Base-by-base conservation (phyloP, 768 basidiomycete species). In the Russula brevipes region DNA sequence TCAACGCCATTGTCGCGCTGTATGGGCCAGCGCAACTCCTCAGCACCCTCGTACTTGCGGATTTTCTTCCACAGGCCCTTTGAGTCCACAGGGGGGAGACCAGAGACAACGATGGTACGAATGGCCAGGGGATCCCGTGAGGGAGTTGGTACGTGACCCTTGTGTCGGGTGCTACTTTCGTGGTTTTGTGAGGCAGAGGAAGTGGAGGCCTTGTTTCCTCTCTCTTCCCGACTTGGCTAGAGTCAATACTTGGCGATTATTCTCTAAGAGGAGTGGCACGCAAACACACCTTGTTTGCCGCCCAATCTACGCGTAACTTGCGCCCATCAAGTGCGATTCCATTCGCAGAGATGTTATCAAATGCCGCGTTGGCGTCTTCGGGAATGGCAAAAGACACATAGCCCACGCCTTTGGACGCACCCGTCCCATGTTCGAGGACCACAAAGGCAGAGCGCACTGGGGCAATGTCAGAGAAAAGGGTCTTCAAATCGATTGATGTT, bases 371-470 rank as follows among this genome's bases (percentile, higher is more conserved):
- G 7, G 94, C 96, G 74, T 98, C 97, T 69, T 97, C 91, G 60
- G 82, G 84, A 60, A 93, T 79, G 0, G 94, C 85, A 74, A 96
- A 98, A 0, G 92, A 88, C 65, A 98, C 92, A 72, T 97, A 98
- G 64, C 97, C 97, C 24, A 98, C 94, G 66, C 96, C 96, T 72
- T 98, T 97, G 1, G 93, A 94, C 5, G 83, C 76, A 17, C 85
- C 85, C 1, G 84, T 82, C 39, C 81, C 87, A 8, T 82, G 85
- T 59, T 94, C 88, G 12, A 86, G 84, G 19, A 98, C 97, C 7
- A 99, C 87, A 70, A 99, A 98, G 0, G 94, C 95, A 19, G 89
- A 87, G 42, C 94, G 84, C 16, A 99, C 90, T 35, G 97, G 97
- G 0, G 94, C 97, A 66, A 97, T 84, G 73, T 95, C 93, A 7